Base-by-base conservation (phyloP, 768 basidiomycete genomes). In the Rhizopogon vulgaris region DNA sequence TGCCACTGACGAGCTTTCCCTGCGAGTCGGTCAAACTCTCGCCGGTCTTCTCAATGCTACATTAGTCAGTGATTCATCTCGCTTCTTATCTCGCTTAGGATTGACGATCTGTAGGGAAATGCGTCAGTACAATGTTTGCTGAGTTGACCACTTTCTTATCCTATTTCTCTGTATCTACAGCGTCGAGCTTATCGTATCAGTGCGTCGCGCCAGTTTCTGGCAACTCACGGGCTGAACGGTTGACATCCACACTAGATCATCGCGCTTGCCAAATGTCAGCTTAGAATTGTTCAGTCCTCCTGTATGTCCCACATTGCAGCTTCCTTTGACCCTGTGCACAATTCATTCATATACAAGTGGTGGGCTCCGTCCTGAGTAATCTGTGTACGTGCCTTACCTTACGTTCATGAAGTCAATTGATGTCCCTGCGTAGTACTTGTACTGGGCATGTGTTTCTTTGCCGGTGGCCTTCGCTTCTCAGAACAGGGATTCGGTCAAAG, bases 41-140 rank as follows among this genome's bases (percentile, higher is more conserved):
- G 89, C 90, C 2, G 90, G 90, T 38, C 76, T 94, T 3, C 64
- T 94, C 54, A 94, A 93, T 67, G 90, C 91, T 17, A 94, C 90
- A n/a, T 73, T 90, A 56, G 86, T 90, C 56, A 56, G 78, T 63
- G n/a, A 2, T 36, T 15, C 41, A 52, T 51, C 49, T 6, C 25
- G 6, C 7, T 14, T 12, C 18, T 18, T 32, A 14, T 32, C 3
- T 3, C 30, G 7, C 43, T 32, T 7, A 45, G 4, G 12, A 18
- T 32, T 22, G 18, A 45, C 12, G 17, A 3, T 30, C 48, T 49
- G n/a, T 42, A 68, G 66, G 66, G 66, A 56, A 68, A 68, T 51
- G 59, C 66, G 68, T 68, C 54, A 54, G 66, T 58, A 22, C 22
- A 22, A 22, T 3, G 22, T 22, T 22, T 14, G 14, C 14, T 22